phyloP scores from a whole-genome alignment of 805 yeast species.

The Tetrapisispora iriomotensis region DNA sequence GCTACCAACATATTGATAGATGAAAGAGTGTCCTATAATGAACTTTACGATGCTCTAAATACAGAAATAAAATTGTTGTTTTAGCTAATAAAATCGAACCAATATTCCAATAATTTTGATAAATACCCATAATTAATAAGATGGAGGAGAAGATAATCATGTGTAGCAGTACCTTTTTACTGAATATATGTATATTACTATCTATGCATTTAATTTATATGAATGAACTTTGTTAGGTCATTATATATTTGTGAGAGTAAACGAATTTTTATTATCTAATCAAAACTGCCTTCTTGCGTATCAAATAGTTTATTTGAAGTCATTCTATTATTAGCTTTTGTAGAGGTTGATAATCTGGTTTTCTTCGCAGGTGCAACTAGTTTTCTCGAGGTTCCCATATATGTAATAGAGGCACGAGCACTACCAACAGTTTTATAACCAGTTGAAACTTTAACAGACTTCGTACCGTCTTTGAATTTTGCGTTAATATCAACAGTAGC shows the following conservation, averaged over 20 bases:
- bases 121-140: no score
- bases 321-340: background rate
- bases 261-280: conserved; percentile 1
- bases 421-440: conserved; percentile 48
- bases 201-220: no score
- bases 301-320: conserved; percentile 11
- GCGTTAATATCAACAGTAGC: conserved; percentile 31
- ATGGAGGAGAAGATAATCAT: no score
- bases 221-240: no score
- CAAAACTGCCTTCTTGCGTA: conserved; percentile 16
- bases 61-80: conserved; percentile 16
- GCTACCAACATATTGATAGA: conserved; percentile 5
- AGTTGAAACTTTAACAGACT: conserved; percentile 42
- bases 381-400: conserved; percentile 34
- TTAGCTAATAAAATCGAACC: background rate
- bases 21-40: conserved; percentile 16
- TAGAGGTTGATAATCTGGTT: background rate
- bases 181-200: background rate
- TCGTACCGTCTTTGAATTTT: conserved; percentile 34
- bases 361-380: conserved; percentile 20
- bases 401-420: conserved; percentile 48
- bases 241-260: no score
- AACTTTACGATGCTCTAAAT: conserved; percentile 23
- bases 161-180: no score
- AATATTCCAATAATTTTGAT: no score